Conservation (phyloP, 805 yeast genomes). For the Metschnikowia vanudenii region DNA sequence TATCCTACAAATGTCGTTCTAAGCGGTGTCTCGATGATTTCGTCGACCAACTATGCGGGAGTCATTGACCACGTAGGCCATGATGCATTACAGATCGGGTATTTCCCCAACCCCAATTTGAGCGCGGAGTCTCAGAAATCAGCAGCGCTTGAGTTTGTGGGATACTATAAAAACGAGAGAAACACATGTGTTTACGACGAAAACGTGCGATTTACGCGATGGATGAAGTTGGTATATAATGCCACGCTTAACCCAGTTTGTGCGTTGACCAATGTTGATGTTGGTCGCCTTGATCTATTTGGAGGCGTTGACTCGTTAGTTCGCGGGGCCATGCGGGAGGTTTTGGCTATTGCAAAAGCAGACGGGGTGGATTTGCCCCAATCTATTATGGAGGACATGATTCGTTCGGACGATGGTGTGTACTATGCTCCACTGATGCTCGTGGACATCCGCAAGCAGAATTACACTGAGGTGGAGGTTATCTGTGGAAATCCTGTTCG, state of each 20-base stretch:
- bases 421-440: conserved; percentile 44
- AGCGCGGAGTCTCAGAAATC: conserved; percentile 27
- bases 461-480: conserved; percentile 39
- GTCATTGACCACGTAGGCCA: conserved; percentile 27
- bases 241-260: conserved; percentile 63
- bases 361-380: conserved; percentile 26
- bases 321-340: conserved; percentile 23
- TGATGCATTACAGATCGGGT: conserved; percentile 29
- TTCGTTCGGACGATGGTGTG: conserved; percentile 29
- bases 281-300: conserved; percentile 43
- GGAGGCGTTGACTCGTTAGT: conserved; percentile 24
- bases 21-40: conserved; percentile 38
- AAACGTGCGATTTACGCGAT: conserved; percentile 53
- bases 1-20: conserved; percentile 36
- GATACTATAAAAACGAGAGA: conserved; percentile 43
- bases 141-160: conserved; percentile 44
- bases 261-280: conserved; percentile 57
- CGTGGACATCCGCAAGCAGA: conserved; percentile 37
- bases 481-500: conserved; percentile 40
- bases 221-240: conserved; percentile 69
- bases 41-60: conserved; percentile 32
- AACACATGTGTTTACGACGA: conserved; percentile 42
- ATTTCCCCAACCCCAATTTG: conserved; percentile 33
- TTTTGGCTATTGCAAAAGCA: conserved; percentile 24
- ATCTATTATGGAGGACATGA: conserved; percentile 21